Evolutionary conservation across 1,284 basidiomycete species (phyloP).

Genomic region (Cryptococcus sp.): DNA sequence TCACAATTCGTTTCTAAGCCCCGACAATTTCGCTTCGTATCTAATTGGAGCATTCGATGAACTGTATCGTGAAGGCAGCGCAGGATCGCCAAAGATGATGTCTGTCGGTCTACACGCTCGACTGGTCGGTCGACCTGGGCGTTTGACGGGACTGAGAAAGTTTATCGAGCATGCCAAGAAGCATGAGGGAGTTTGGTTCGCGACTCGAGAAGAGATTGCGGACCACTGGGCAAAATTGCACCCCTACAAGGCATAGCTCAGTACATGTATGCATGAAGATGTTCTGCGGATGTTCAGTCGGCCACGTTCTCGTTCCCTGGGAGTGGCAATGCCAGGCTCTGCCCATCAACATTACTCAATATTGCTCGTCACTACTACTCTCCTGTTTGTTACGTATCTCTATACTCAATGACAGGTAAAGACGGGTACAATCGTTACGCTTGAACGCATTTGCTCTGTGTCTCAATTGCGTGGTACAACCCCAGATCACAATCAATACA

Average conservation of each 20-base stretch:
- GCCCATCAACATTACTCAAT: too few species aligned
- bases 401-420: too few species aligned
- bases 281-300: too few species aligned
- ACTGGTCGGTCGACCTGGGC: constrained; percentile 47
- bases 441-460: too few species aligned
- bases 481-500: too few species aligned
- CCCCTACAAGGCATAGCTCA: constrained; percentile 34
- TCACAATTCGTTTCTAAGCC: constrained; percentile 44
- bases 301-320: too few species aligned
- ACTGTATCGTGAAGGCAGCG: constrained; percentile 38
- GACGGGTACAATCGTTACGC: too few species aligned
- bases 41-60: constrained; percentile 48
- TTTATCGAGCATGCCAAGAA: constrained; percentile 45
- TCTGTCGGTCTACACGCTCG: constrained; percentile 47
- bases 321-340: too few species aligned
- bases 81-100: constrained; percentile 48
- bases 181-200: constrained; percentile 47
- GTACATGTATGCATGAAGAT: too few species aligned
- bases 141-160: constrained; percentile 43
- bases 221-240: constrained; percentile 42
- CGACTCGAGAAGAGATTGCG: constrained; percentile 47
- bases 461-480: too few species aligned
- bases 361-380: too few species aligned
- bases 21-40: constrained; percentile 44
- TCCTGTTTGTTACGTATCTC: too few species aligned